Base-by-base conservation (phyloP, 208 protist species). In the Leishmania tropica region DNA sequence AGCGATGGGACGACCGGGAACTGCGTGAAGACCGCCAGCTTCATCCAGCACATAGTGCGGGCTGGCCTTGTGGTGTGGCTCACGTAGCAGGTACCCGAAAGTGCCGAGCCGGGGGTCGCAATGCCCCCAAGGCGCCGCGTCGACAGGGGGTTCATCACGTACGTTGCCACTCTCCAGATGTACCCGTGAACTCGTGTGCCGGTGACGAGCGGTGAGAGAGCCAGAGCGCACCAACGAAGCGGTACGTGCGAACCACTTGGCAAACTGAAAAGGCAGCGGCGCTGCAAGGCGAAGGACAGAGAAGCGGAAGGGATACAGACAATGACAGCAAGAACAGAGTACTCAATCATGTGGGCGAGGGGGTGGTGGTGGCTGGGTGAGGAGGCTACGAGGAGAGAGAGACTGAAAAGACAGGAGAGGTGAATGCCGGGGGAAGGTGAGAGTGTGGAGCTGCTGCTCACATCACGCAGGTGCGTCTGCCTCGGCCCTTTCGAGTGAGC, bases 1-100 rank as follows among this genome's bases (percentile, higher is more conserved):
- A 97, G 90, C 24, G 92, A 97, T 5, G 94, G 92, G 31, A 93
- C 89, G 3, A 60, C 42, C 17, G 92, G 94, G 47, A 97, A 94
- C 21, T 67, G 53, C 24, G 81, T 80, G 84, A 94, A 95, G 68
- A 95, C 89, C 21, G 87, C 88, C n/a, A 97, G 60, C 76, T 90
- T 78, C 91, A 97, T 94, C 92, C 92, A 97, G 77, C 87, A 91
- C 64, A 35, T 75, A 28, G 87, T 90, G 78, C 87, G 91, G 24
- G 85, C 65, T 17, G 79, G 75, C 62, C 80, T 89, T 11, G 78
- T 78, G 45, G 75, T 85, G 87, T 94, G 88, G 82, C 91, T 94
- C 67, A 84, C 89, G 79, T 97, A 97, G 77, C 51, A 75, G 56
- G 83, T 89, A 56, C 90, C 92, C 15, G 89, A 91, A 37, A 81